These are phyloP conservation scores for Pseudonectria buxi DNA, from an alignment of 2,329 filamentous ascomycete species.

Conservation along the genomic window DNA sequence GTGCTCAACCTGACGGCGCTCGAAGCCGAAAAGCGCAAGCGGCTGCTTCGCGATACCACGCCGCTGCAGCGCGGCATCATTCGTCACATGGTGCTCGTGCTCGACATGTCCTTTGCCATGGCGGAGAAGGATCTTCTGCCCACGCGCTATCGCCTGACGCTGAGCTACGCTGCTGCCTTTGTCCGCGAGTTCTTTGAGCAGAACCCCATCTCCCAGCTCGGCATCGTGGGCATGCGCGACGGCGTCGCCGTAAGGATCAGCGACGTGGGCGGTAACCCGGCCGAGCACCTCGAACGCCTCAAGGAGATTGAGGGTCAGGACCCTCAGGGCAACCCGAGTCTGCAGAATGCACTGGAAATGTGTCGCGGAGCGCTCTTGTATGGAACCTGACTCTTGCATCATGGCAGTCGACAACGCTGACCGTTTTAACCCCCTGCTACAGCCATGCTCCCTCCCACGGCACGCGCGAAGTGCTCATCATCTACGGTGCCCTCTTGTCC, in stretches of 20 bases:
- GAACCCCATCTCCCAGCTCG: slow-evolving; percentile 94
- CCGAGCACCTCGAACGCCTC: slow-evolving; percentile 76
- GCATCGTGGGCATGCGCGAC: slow-evolving; percentile 87
- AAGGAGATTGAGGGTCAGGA: slow-evolving; percentile 59
- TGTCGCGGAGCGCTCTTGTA: slow-evolving; percentile 83
- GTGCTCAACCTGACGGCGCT: slow-evolving; percentile 70
- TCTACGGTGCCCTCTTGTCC: slow-evolving; percentile 85
- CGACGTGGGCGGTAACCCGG: slow-evolving; percentile 86
- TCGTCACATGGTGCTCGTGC: slow-evolving; percentile 82
- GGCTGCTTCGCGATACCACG: slow-evolving; percentile 86
- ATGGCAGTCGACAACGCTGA: slow-evolving; percentile 5
- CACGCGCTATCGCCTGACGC: slow-evolving; percentile 72
- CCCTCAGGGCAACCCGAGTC: slow-evolving; percentile 66
- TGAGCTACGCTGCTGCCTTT: slow-evolving; percentile 81
- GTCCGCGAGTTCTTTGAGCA: slow-evolving; percentile 95
- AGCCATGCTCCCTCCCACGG: slow-evolving; percentile 89
- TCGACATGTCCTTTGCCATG: slow-evolving; percentile 94
- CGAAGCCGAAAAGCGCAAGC: slow-evolving; percentile 74
- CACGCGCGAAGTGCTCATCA: slow-evolving; percentile 83
- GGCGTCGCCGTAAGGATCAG: slow-evolving; percentile 80
- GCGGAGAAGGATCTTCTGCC: slow-evolving; percentile 89
- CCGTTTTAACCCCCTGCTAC: slow-evolving; percentile 5
- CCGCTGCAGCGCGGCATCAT: slow-evolving; percentile 96
- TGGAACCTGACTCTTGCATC: slow-evolving; percentile 15
- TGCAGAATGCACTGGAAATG: slow-evolving; percentile 97